phyloP scores from a whole-genome alignment of 352 stramenopile genomes.

The Pythium biforme region DNA sequence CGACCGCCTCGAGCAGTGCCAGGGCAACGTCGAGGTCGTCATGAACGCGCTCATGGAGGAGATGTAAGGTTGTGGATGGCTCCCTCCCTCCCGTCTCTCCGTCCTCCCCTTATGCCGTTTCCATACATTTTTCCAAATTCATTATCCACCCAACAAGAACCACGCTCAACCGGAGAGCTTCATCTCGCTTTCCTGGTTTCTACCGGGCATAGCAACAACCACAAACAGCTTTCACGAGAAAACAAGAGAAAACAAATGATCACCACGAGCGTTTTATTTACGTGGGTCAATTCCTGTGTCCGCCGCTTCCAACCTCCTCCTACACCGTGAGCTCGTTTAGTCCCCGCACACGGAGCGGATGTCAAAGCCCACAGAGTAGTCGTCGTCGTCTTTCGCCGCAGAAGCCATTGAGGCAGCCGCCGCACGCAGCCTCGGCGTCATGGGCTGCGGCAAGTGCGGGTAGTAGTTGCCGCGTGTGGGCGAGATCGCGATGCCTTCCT shows the following conservation, averaged over 20 bases:
- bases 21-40: conserved; percentile 81
- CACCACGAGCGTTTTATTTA: conserved; percentile 21
- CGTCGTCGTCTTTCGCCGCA: conserved; percentile 28
- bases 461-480: conserved; percentile 25
- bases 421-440: conserved; percentile 20
- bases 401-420: no score
- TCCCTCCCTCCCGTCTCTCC: not conserved
- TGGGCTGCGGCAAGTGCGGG: conserved; percentile 29
- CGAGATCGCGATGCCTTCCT: conserved; percentile 27
- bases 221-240: not conserved
- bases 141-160: not conserved
- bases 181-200: not conserved
- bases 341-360: conserved; percentile 54
- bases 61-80: conserved; percentile 37
- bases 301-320: not conserved
- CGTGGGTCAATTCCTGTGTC: not conserved
- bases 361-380: conserved; percentile 77
- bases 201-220: no score
- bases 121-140: not conserved
- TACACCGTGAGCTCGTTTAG: conserved; percentile 1
- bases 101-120: not conserved
- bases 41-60: conserved; percentile 82
- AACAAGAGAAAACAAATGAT: conserved; percentile 8
- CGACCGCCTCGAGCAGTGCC: conserved; percentile 72
- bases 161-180: not conserved